phyloP scores from a whole-genome alignment of 805 yeast genomes.

The Metschnikowia sp. region DNA sequence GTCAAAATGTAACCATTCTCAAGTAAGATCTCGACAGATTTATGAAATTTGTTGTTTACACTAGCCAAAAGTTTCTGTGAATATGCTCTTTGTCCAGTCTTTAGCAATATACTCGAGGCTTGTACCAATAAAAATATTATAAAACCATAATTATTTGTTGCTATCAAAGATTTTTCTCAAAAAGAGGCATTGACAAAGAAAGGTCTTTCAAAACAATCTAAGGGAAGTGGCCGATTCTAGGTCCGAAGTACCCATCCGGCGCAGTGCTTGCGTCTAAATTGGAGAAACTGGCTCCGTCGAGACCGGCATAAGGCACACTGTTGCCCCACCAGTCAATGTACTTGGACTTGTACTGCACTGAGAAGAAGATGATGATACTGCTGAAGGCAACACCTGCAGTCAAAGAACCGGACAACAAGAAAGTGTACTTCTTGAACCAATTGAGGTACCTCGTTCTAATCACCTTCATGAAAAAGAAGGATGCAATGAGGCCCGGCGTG shows the following conservation, averaged over 20 bases:
- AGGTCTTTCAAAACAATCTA: background rate
- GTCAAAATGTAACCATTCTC: too few species aligned
- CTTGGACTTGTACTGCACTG: slow-evolving; percentile 20
- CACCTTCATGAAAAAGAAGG: slow-evolving; percentile 34
- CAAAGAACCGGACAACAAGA: slow-evolving; percentile 43
- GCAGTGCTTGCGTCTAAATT: slow-evolving; percentile 9
- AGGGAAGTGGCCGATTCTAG: slow-evolving; percentile 19
- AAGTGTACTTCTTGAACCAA: slow-evolving; percentile 45
- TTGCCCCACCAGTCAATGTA: slow-evolving; percentile 66
- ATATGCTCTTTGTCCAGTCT: too few species aligned
- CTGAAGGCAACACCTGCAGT: slow-evolving; percentile 43
- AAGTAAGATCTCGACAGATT: too few species aligned
- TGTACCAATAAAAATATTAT: too few species aligned
- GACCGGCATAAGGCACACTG: slow-evolving; percentile 34
- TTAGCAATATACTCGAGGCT: too few species aligned
- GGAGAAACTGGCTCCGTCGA: slow-evolving; percentile 26
- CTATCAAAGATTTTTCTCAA: too few species aligned
- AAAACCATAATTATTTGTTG: too few species aligned
- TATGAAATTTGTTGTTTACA: too few species aligned
- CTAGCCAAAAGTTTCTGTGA: too few species aligned
- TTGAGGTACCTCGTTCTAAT: slow-evolving; percentile 39
- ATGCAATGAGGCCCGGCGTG: slow-evolving; percentile 28
- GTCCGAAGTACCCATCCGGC: slow-evolving; percentile 23
- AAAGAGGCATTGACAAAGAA: too few species aligned
- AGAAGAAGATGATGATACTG: slow-evolving; percentile 36